phyloP scores from a whole-genome alignment of 1,284 basidiomycete species.

The Lentinula novae-zelandiae region DNA sequence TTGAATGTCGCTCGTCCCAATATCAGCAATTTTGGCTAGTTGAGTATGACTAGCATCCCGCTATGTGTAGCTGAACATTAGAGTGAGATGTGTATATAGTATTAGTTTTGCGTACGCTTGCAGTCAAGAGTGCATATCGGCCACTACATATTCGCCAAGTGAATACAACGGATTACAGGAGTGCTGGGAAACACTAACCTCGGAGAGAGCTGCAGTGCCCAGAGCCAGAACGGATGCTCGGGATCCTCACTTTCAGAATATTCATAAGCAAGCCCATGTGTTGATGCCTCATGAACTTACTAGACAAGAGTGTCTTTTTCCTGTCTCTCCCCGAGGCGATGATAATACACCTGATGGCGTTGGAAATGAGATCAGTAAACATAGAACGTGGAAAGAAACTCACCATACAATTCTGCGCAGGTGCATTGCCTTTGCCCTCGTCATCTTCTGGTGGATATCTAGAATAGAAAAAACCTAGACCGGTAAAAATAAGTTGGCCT shows the following conservation, averaged over 20 bases:
- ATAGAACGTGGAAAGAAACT: not conserved
- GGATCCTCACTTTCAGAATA: not conserved
- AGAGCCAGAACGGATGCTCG: conserved; percentile 2
- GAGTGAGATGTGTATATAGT: not conserved
- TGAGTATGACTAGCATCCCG: conserved; percentile 4
- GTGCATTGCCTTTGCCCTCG: conserved; percentile 1
- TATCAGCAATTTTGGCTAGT: not conserved
- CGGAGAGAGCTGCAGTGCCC: not conserved
- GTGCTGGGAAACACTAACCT: not conserved
- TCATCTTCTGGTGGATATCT: conserved; percentile 3
- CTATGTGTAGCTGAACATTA: not conserved
- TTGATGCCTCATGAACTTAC: not conserved
- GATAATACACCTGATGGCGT: not conserved
- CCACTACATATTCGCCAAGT: not conserved
- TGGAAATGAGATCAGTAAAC: not conserved
- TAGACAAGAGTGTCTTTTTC: not conserved
- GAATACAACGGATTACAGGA: not conserved
- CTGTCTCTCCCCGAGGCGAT: not conserved
- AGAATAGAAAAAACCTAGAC: conserved; percentile 2
- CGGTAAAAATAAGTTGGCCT: not conserved
- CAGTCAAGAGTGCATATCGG: not conserved
- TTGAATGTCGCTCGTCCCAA: not conserved
- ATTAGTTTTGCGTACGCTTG: not conserved
- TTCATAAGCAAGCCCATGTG: not conserved
- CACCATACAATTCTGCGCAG: conserved; percentile 1